A percentile compares a stretch with the other conserved stretches of the same genome.
These are phyloP conservation scores for Wickerhamomyces bovis DNA, from an alignment of 805 yeast species.

Conservation along the genomic window DNA sequence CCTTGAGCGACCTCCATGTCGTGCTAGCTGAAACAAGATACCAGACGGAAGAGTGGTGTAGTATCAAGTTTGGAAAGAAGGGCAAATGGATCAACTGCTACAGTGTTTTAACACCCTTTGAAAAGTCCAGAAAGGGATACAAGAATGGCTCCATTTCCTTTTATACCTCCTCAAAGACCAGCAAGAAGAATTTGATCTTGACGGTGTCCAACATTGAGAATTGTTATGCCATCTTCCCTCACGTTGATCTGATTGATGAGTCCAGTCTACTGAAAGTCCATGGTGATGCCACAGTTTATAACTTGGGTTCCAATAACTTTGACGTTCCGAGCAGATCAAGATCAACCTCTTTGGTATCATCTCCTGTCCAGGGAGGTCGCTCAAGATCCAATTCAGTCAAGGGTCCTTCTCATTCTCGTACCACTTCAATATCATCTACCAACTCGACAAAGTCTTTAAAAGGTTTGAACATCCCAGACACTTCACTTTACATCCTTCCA, in stretches of 20 bases:
- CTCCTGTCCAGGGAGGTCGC: neutral
- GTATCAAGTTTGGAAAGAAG: conserved; percentile 51
- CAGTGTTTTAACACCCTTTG: conserved; percentile 43
- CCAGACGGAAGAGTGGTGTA: conserved; percentile 54
- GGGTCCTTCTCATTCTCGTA: conserved; percentile 6
- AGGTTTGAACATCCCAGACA: conserved; percentile 6
- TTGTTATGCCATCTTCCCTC: conserved; percentile 54
- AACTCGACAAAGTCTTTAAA: conserved; percentile 8
- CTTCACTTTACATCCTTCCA: conserved; percentile 54
- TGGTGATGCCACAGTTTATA: conserved; percentile 44
- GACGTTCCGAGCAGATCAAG: conserved; percentile 5
- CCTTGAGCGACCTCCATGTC: conserved; percentile 52
- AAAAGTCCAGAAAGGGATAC: conserved; percentile 13
- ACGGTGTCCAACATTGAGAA: conserved; percentile 39
- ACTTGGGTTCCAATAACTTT: conserved; percentile 6
- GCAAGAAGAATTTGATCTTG: conserved; percentile 47
- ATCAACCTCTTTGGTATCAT: conserved; percentile 3
- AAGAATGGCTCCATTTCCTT: conserved; percentile 48
- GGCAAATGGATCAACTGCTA: conserved; percentile 55
- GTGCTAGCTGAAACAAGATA: conserved; percentile 44
- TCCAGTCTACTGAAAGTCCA: conserved; percentile 50
- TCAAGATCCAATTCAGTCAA: conserved; percentile 6
- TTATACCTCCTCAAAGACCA: conserved; percentile 41
- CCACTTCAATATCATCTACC: conserved; percentile 8
- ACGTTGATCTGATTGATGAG: conserved; percentile 48